Base-by-base conservation (phyloP, 176 grass and related monocot species). In the Panicum miliaceum region DNA sequence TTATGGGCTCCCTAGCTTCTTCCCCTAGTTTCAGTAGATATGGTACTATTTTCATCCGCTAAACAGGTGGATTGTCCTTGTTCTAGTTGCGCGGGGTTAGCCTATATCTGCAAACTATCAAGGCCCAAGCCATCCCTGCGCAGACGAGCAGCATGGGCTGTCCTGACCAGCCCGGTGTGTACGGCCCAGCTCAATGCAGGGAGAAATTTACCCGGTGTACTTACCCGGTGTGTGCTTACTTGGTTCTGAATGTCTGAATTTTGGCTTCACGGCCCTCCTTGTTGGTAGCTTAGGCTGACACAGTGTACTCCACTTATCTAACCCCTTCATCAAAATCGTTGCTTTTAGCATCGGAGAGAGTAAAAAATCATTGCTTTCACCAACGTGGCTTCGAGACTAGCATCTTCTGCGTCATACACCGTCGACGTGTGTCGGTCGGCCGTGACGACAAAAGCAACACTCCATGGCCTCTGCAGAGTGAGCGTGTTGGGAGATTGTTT, bases 401-500 rank as follows among this genome's bases (percentile, higher is more conserved):
- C 63, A 6, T 18, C 63, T 65, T 65, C 27, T 65, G 15, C 8
- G 16, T 12, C 52, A 36, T 68, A 48, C 47, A 26, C 22, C 3
- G 47, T 40, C 20, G 20, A 68, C 46, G 18, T 37, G 22, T 41
- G 78, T 68, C 78, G 78, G 51, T 37, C 34, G 78, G 36, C 3
- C 25, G 2, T 53, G 34, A 81, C 36, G 78, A 81, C 78, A 81
- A 56, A 37, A 36, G 78, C 78, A 40, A 53, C n/a, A 13, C 32
- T 53, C 64, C 43, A 50, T 45, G 7, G 34, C 63, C 20, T 8
- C 62, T 52, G 78, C 46, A 80, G 19, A 34, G 34, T 22, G 42
- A 80, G n/a, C 61, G 16, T 13, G 9, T 23, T 7, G n/a, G 1
- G 32, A 5, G 11, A 54, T 35, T 81, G 54, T 53, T 81, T 68